Evolutionary conservation across 2,329 filamentous ascomycete genomes (phyloP).

Genomic region (Celoporthe dispersa): DNA sequence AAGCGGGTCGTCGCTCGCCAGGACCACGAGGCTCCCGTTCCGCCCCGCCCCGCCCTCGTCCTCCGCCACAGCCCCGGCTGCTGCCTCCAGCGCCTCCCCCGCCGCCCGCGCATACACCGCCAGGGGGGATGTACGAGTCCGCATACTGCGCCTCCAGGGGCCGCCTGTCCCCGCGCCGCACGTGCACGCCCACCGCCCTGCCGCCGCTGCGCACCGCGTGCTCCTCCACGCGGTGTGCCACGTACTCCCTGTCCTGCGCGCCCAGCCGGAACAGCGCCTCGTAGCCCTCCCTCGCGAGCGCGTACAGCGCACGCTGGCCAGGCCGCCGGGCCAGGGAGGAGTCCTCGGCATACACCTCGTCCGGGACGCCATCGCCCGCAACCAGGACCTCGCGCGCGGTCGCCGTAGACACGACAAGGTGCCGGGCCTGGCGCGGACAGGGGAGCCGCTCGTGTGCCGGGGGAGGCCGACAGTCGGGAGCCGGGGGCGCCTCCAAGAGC

Average conservation of each 20-base stretch:
- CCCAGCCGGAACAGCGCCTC: slow-evolving; percentile 74
- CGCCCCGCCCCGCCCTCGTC: slow-evolving; percentile 44
- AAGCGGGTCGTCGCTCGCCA: slow-evolving; percentile 82
- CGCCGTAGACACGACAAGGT: slow-evolving; percentile 73
- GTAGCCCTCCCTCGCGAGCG: slow-evolving; percentile 71
- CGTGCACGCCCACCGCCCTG: slow-evolving; percentile 71
- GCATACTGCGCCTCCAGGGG: slow-evolving; percentile 78
- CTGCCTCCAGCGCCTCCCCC: slow-evolving; percentile 55
- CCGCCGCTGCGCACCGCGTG: slow-evolving; percentile 56
- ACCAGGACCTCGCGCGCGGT: slow-evolving; percentile 66
- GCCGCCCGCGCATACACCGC: slow-evolving; percentile 68
- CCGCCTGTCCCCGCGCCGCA: slow-evolving; percentile 79
- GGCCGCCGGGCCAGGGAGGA: slow-evolving; percentile 45
- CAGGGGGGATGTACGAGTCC: slow-evolving; percentile 77
- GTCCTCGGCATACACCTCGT: slow-evolving; percentile 53
- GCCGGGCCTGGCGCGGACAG: slow-evolving; percentile 75
- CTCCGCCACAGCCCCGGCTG: slow-evolving; percentile 42
- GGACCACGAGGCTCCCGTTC: slow-evolving; percentile 55
- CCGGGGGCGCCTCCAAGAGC: slow-evolving; percentile 71
- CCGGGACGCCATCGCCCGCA: slow-evolving; percentile 45
- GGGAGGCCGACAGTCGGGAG: slow-evolving; percentile 69
- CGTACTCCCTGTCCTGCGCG: slow-evolving; percentile 67
- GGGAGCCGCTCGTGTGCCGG: slow-evolving; percentile 77
- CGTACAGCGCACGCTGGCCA: slow-evolving; percentile 65
- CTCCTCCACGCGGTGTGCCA: slow-evolving; percentile 60